Conservation (phyloP, 345 rosid genomes). For the Draba incana region DNA sequence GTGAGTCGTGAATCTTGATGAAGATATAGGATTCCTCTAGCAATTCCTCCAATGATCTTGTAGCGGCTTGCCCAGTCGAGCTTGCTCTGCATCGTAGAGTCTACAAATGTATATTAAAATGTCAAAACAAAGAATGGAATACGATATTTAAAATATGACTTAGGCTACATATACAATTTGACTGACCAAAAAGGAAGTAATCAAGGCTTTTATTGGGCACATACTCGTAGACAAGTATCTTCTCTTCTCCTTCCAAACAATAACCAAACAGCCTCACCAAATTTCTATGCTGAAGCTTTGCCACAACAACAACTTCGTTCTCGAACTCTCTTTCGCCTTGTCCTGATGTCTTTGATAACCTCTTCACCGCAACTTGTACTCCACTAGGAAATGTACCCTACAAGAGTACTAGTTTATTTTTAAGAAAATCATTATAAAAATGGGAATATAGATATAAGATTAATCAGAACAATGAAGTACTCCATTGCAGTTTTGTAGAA, state of each 20-base stretch:
- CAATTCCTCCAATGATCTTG: conserved; percentile 51
- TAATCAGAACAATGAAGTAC: no score
- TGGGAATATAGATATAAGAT: no score
- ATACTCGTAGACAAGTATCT: not conserved
- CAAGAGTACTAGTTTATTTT: no score
- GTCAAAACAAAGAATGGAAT: not conserved
- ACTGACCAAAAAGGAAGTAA: not conserved
- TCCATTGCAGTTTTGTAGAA: no score
- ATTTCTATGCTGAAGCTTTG: conserved; percentile 14
- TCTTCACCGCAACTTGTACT: conserved; percentile 16
- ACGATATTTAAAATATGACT: no score
- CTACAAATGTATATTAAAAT: conserved; percentile 15
- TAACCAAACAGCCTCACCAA: not conserved
- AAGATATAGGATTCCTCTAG: conserved; percentile 46
- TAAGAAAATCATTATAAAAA: no score
- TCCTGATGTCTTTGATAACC: conserved; percentile 18
- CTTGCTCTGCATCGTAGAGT: conserved; percentile 19
- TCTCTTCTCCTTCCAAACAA: conserved; percentile 15
- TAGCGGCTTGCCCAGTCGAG: conserved; percentile 44
- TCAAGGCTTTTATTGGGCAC: conserved; percentile 17
- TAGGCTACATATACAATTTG: not conserved
- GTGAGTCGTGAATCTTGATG: conserved; percentile 51
- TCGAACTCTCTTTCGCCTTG: conserved; percentile 22
- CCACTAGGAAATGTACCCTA: conserved; percentile 10
- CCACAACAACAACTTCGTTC: conserved; percentile 22